Evolutionary conservation across 257 asterid genomes (phyloP), one percentile per base, ranked within the genome.

Genomic region (Scutellaria galericulata): DNA sequence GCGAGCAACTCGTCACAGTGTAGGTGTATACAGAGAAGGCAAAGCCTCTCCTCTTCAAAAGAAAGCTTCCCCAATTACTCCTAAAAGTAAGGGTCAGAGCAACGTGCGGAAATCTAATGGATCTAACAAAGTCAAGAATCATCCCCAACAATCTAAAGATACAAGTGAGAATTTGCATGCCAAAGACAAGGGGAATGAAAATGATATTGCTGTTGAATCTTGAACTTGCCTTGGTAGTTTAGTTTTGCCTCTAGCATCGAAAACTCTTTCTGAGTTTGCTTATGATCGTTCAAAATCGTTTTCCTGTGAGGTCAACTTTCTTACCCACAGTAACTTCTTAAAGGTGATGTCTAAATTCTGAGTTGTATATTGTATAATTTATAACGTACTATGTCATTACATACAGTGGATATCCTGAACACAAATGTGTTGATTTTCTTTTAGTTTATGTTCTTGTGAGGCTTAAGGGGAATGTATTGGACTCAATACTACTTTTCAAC

Each of bases 1-100:
- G 5, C 75, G 84, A 70, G 66, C 82, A 64, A 52, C 85, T 54
- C 96, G 96, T 62, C 89, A 85, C 80, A 92, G 96, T 77, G 63
- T 83, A 51, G 96, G 96, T 15, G 66, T 57, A 65, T 84, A 79
- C 81, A 85, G 64, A 61, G 86, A 86, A 74, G 62, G 77, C 74
- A 79, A 45, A 64, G 69, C 75, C 68, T 64, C 83, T 58, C 83
- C 80, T 18, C 54, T 78, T 60, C 78, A 44, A 12, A 77, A 77
- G 50, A 83, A 75, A 61, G 66, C 75, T 44, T 74, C 86, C 31
- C 89, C 91, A 5, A 15, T 84, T 40, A 77, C 89, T 68, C 85
- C 87, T 6, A 91, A 85, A 72, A 76, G 71, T 39, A 91, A 79
- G 85, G 88, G 78, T 70, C 84, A 71, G 27, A 73, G 51, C 53